Evolutionary conservation across 2,329 filamentous ascomycete species (phyloP), one percentile per base, ranked within the genome.

Genomic region (Bipolaris sorokiniana): DNA sequence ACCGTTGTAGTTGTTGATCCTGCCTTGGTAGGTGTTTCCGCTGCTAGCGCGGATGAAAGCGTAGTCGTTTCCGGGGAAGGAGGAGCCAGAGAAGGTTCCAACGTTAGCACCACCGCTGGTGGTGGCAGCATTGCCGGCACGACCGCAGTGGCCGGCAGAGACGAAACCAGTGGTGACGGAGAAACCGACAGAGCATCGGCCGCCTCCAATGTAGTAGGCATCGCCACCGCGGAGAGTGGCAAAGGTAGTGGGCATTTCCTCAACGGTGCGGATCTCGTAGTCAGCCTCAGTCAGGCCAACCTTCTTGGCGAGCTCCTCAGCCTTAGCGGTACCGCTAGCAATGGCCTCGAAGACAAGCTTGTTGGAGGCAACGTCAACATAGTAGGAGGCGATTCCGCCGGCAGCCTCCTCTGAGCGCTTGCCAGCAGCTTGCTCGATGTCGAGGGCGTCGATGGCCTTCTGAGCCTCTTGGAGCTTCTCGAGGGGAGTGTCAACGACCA

Each of bases 1-100:
- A 13, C 63, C 58, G 49, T 61, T 67, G 71, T 78, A 78, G 69
- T 74, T 71, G 69, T 64, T 69, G 65, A 77, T 54, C 11, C 38
- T 49, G n/a, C 66, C 66, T 16, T 34, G 31, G 58, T 42, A 71
- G 47, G 69, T 74, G 65, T 70, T 74, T 52, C 74, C 75, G 50
- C 66, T 72, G 62, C 57, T 66, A 42, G 69, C 72, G 56, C 76
- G 71, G 61, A 79, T 67, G 67, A 66, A 79, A 67, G 59, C 61
- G 73, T 76, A 77, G 68, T 79, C 76, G 66, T 55, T 76, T 62
- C 77, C 77, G 7, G 77, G 77, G 69, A 79, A 79, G 65, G 72
- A 66, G 1, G 76, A 78, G 20, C 65, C 74, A 0, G 75, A 64
- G 66, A 79, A 79, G 41, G 70, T 71, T 59, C 77, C 77, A 1